phyloP scores from a whole-genome alignment of 164 flowering plant species.

The Amborella trichopoda region DNA sequence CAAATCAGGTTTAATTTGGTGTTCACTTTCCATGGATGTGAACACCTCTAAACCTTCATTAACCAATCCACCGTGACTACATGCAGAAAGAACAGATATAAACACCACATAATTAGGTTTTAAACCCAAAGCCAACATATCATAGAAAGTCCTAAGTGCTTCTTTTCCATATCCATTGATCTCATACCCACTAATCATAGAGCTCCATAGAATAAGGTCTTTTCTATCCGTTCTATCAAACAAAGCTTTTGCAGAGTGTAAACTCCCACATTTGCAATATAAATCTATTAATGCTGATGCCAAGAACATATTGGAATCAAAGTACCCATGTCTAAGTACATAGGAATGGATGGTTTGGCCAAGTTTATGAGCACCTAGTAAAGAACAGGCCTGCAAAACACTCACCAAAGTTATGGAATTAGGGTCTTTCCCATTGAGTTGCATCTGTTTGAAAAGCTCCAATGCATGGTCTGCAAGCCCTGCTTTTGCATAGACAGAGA shows the following conservation, averaged over 20 bases:
- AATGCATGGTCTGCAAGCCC: slow-evolving; percentile 25
- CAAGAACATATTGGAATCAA: slow-evolving; percentile 26
- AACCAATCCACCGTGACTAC: slow-evolving; percentile 50
- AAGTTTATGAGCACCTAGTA: slow-evolving; percentile 20
- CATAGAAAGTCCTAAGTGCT: slow-evolving; percentile 36
- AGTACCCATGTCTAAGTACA: slow-evolving; percentile 28
- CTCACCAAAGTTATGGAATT: slow-evolving; percentile 43
- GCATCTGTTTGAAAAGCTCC: slow-evolving; percentile 29
- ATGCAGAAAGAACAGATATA: slow-evolving; percentile 44
- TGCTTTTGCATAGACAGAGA: slow-evolving; percentile 27
- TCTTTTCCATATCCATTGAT: slow-evolving; percentile 45
- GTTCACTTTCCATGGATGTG: slow-evolving; percentile 31
- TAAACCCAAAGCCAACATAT: slow-evolving; percentile 35
- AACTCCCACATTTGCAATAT: slow-evolving; percentile 47
- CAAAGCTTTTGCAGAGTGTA: slow-evolving; percentile 27
- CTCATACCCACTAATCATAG: slow-evolving; percentile 56
- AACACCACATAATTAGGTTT: slow-evolving; percentile 43
- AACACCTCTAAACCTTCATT: slow-evolving; percentile 46
- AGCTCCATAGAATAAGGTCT: slow-evolving; percentile 58
- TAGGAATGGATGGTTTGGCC: slow-evolving; percentile 42
- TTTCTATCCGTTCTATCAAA: slow-evolving; percentile 27
- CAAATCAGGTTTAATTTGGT: slow-evolving; percentile 33
- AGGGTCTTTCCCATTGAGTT: slow-evolving; percentile 23
- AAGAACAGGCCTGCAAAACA: slow-evolving; percentile 40
- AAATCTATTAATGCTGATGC: slow-evolving; percentile 43